These are phyloP conservation scores for Nicotiana benthamiana DNA, from an alignment of 257 asterid genomes.

Conservation along the genomic window DNA sequence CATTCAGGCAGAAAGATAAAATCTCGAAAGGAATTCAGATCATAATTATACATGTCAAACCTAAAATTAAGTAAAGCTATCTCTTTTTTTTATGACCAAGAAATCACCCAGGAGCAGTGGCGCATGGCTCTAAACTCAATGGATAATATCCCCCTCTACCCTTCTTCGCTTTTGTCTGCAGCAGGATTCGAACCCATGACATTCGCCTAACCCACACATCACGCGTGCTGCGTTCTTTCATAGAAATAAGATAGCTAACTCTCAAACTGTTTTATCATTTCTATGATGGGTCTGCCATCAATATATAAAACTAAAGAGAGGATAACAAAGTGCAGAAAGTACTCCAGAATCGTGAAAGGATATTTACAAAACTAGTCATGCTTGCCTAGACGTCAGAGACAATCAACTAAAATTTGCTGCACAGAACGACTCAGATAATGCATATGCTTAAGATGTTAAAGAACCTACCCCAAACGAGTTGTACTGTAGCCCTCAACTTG, in stretches of 20 bases:
- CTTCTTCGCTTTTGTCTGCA: neutral
- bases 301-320: neutral
- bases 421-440: neutral
- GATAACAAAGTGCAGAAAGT: neutral
- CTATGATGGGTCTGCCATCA: neutral
- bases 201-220: neutral
- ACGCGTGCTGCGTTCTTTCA: neutral
- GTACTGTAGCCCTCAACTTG: conserved; percentile 92
- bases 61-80: neutral
- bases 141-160: neutral
- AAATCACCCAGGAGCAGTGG: neutral
- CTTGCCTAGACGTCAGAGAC: neutral
- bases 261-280: neutral
- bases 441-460: conserved; percentile 9
- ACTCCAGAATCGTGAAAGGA: neutral
- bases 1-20: neutral
- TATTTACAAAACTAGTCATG: neutral
- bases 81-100: neutral
- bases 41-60: neutral
- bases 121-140: neutral
- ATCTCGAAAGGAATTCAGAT: neutral
- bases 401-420: neutral
- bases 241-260: neutral
- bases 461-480: conserved; percentile 82
- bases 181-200: neutral